Percentiles rank a stretch among this genome's conserved stretches.
These are phyloP conservation scores for Syzygium oleosum DNA, from an alignment of 345 rosid species.

Conservation along the genomic window DNA sequence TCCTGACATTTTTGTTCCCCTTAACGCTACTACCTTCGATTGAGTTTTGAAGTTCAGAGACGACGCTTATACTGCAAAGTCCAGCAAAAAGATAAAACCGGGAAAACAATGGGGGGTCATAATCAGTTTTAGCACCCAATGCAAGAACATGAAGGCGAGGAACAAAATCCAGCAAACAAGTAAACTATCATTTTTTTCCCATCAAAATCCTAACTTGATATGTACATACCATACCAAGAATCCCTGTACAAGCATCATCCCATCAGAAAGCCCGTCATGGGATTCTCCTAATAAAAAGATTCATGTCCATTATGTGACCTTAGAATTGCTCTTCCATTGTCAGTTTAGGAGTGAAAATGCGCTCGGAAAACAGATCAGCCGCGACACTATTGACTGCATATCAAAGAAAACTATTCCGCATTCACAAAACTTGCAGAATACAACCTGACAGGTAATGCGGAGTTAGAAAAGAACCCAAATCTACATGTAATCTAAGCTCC, in stretches of 20 bases:
- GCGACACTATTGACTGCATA: background rate
- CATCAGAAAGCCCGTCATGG: background rate
- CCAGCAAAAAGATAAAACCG: background rate
- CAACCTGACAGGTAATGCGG: background rate
- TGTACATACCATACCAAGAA: background rate
- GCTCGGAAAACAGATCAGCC: background rate
- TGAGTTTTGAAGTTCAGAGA: background rate
- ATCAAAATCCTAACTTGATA: background rate
- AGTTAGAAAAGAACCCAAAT: background rate
- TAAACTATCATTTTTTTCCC: background rate
- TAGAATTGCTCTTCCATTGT: background rate
- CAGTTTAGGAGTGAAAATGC: background rate
- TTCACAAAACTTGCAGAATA: background rate
- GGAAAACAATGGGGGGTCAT: background rate
- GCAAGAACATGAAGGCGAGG: background rate
- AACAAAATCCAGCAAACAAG: background rate
- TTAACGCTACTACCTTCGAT: background rate
- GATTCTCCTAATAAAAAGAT: background rate
- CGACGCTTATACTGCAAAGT: background rate
- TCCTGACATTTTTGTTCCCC: constrained; percentile 53
- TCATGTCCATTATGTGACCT: background rate
- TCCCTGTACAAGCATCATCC: background rate
- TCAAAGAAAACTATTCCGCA: background rate
- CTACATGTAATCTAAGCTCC: background rate
- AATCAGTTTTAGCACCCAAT: background rate